A percentile compares a stretch with the other conserved stretches of the same genome.
phyloP scores from a whole-genome alignment of 2,329 filamentous ascomycete species.

The Fusarium praegraminearum region DNA sequence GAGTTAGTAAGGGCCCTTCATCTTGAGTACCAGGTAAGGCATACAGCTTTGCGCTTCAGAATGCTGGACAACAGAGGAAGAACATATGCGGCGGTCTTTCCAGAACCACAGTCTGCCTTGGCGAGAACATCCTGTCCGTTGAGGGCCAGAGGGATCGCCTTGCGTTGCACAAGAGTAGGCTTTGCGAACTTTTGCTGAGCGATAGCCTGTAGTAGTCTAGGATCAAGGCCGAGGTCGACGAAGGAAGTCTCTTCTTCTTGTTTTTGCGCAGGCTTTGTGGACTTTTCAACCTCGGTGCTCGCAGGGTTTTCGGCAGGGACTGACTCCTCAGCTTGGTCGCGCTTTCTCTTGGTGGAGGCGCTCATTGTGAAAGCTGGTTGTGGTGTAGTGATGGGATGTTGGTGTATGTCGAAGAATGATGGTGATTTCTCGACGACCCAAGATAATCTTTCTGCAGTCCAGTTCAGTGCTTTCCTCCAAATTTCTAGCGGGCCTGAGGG shows the following conservation, averaged over 20 bases:
- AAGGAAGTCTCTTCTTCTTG: conserved; percentile 68
- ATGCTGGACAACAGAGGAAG: conserved; percentile 89
- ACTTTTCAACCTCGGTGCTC: conserved; percentile 44
- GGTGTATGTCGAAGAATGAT: conserved; percentile 31
- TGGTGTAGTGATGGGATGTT: conserved; percentile 11
- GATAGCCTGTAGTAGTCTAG: conserved; percentile 86
- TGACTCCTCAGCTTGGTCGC: conserved; percentile 67
- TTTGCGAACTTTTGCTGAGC: conserved; percentile 84
- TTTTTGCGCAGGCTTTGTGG: conserved; percentile 42
- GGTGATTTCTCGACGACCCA: conserved; percentile 38
- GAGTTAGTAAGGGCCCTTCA: conserved; percentile 18
- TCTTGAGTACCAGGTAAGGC: conserved; percentile 22
- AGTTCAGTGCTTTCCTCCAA: conserved; percentile 43
- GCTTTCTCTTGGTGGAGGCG: conserved; percentile 67
- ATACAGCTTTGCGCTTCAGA: conserved; percentile 79
- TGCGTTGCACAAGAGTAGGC: conserved; percentile 89
- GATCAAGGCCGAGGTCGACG: conserved; percentile 81
- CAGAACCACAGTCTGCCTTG: conserved; percentile 93
- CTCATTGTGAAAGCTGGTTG: conserved; percentile 55
- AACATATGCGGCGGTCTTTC: conserved; percentile 97
- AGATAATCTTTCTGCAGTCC: conserved; percentile 34
- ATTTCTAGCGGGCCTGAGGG: conserved; percentile 46
- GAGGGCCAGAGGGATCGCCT: conserved; percentile 87
- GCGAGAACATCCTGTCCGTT: conserved; percentile 91
- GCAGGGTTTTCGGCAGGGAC: conserved; percentile 49